Evolutionary conservation across 768 basidiomycete genomes (phyloP).

Genomic region (Mycena vulgaris): DNA sequence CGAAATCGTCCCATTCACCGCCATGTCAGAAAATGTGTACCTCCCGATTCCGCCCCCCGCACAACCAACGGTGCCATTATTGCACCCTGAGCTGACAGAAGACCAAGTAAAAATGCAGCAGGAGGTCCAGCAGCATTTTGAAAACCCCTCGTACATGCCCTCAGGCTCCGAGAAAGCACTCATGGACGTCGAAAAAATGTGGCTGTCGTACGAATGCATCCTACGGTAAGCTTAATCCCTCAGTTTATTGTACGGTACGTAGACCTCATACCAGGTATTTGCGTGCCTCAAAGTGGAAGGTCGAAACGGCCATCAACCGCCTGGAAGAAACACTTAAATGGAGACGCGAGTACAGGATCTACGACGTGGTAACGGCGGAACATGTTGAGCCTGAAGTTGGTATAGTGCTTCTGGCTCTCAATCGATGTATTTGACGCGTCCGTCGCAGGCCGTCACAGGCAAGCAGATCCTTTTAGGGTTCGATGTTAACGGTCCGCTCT

Average conservation of each 20-base stretch:
- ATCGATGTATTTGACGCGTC: conserved; percentile 18
- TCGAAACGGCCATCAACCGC: conserved; percentile 69
- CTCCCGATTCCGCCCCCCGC: conserved; percentile 52
- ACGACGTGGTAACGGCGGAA: conserved; percentile 71
- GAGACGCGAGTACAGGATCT: conserved; percentile 85
- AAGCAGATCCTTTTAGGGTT: conserved; percentile 87
- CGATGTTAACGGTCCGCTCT: conserved; percentile 57
- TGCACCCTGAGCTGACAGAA: conserved; percentile 56
- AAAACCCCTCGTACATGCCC: conserved; percentile 62
- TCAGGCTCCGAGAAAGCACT: conserved; percentile 64
- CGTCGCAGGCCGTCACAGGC: conserved; percentile 78
- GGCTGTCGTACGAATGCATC: conserved; percentile 85
- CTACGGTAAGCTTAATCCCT: conserved; percentile 61
- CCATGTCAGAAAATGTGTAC: conserved; percentile 51
- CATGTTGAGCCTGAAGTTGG: conserved; percentile 83
- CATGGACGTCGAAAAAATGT: conserved; percentile 80
- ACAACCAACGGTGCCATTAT: conserved; percentile 45
- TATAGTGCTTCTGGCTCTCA: conserved; percentile 5
- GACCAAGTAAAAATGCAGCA: conserved; percentile 66
- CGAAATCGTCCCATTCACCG: conserved; percentile 31
- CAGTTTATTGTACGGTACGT: too few relatives aligned
- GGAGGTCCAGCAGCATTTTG: conserved; percentile 73
- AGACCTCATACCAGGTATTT: conserved; percentile 66
- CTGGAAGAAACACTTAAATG: conserved; percentile 83
- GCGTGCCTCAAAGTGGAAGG: conserved; percentile 84